These are phyloP conservation scores for Heritiera fomes DNA, from an alignment of 345 rosid species.

Conservation along the genomic window DNA sequence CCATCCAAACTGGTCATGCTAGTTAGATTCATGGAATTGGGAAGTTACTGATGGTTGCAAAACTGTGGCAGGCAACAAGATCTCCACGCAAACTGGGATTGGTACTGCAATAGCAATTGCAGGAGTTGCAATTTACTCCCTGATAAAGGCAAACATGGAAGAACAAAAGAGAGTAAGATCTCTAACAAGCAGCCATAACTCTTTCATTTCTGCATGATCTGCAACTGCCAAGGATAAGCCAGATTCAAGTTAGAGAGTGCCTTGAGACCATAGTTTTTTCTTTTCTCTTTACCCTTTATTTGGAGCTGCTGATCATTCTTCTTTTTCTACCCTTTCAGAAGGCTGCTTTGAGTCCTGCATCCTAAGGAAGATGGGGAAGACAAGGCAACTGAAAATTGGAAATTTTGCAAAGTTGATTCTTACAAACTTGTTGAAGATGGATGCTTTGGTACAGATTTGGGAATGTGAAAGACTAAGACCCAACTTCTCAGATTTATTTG, in stretches of 20 bases:
- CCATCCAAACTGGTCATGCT: neutral
- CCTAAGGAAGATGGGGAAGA: conserved; percentile 8
- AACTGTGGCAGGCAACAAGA: conserved; percentile 43
- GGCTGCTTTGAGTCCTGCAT: conserved; percentile 30
- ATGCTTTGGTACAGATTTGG: neutral
- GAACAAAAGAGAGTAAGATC: conserved; percentile 45
- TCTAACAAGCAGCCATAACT: neutral
- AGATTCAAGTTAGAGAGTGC: neutral
- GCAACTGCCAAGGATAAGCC: too few species aligned
- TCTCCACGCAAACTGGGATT: conserved; percentile 55
- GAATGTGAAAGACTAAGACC: neutral
- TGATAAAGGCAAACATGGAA: conserved; percentile 53
- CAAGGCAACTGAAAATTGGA: neutral
- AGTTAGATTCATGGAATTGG: neutral
- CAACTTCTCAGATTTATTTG: neutral
- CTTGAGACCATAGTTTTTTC: neutral
- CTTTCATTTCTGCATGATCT: neutral
- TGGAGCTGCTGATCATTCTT: neutral
- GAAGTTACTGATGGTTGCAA: neutral
- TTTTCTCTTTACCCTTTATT: too few species aligned
- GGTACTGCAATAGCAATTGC: conserved; percentile 54
- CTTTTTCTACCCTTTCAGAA: conserved; percentile 31
- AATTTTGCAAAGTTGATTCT: neutral
- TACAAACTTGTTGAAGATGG: neutral
- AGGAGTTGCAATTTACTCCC: conserved; percentile 51